phyloP scores from a whole-genome alignment of 495 filamentous ascomycete genomes.

The Penicillium robsamsonii region DNA sequence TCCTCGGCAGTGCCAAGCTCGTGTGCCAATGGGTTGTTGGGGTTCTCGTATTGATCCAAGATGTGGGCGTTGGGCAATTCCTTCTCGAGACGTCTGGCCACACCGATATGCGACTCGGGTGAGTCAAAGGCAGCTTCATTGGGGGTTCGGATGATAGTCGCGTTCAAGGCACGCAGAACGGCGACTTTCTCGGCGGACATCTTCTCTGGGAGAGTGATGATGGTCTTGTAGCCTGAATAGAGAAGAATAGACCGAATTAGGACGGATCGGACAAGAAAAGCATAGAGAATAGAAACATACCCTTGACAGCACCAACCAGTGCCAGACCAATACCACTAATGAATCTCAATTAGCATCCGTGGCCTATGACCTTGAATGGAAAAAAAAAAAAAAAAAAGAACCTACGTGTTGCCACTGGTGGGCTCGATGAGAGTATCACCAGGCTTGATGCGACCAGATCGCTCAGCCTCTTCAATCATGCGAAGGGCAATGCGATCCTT shows the following conservation, averaged over 20 bases:
- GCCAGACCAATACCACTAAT: constrained; percentile 86
- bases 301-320: constrained; percentile 90
- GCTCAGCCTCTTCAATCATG: constrained; percentile 97
- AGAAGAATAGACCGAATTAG: constrained; percentile 7
- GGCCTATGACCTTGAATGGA: background rate
- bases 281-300: constrained; percentile 28
- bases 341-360: constrained; percentile 22
- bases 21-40: constrained; percentile 89
- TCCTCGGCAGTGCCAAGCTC: constrained; percentile 95
- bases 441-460: constrained; percentile 87
- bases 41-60: constrained; percentile 92
- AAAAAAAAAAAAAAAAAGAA: constrained; percentile 6
- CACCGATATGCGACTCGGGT: constrained; percentile 95
- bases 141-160: constrained; percentile 95
- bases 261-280: background rate
- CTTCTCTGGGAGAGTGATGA: constrained; percentile 98
- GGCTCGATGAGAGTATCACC: constrained; percentile 97
- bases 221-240: constrained; percentile 75
- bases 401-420: constrained; percentile 92
- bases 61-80: constrained; percentile 97
- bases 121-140: constrained; percentile 93
- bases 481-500: constrained; percentile 96
- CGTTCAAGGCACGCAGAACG: constrained; percentile 86
- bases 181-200: constrained; percentile 98
- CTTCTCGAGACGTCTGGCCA: constrained; percentile 83